phyloP scores from a whole-genome alignment of 2,329 filamentous ascomycete genomes.

The Xylaria sp. region DNA sequence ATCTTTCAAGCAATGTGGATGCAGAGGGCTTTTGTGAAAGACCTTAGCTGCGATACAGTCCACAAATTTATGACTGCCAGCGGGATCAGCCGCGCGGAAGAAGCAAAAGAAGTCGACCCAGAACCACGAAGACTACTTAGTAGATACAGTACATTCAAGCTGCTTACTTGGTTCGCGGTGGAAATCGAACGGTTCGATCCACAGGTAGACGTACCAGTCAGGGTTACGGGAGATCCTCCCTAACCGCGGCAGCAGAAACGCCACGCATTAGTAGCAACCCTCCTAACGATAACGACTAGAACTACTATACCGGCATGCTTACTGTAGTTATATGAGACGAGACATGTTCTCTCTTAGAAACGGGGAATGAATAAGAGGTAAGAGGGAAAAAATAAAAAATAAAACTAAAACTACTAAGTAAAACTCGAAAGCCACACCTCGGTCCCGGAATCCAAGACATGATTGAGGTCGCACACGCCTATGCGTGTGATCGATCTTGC shows the following conservation, averaged over 20 bases:
- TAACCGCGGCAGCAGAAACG: constrained; percentile 8
- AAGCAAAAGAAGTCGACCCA: not conserved
- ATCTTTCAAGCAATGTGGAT: no score
- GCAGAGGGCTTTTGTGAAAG: not conserved
- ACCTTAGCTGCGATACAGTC: not conserved
- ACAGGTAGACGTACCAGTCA: not conserved
- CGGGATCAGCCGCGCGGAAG: constrained; percentile 10
- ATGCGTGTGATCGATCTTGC: constrained; percentile 36
- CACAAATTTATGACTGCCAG: not conserved
- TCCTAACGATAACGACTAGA: not conserved
- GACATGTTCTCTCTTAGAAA: constrained; percentile 7
- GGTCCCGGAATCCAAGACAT: constrained; percentile 32
- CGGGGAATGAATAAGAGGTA: not conserved
- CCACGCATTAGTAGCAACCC: constrained; percentile 21
- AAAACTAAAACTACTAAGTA: not conserved
- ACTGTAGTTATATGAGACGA: constrained; percentile 2
- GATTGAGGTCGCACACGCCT: constrained; percentile 14
- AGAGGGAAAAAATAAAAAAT: not conserved
- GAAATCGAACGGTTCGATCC: not conserved
- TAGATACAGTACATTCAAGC: not conserved
- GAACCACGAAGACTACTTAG: not conserved
- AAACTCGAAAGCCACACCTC: constrained; percentile 10
- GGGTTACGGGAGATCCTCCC: not conserved
- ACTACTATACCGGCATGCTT: not conserved
- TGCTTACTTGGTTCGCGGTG: not conserved